Evolutionary conservation across 805 yeast species (phyloP), one percentile per base, ranked within the genome.

Genomic region (Blastobotrys muscicola): DNA sequence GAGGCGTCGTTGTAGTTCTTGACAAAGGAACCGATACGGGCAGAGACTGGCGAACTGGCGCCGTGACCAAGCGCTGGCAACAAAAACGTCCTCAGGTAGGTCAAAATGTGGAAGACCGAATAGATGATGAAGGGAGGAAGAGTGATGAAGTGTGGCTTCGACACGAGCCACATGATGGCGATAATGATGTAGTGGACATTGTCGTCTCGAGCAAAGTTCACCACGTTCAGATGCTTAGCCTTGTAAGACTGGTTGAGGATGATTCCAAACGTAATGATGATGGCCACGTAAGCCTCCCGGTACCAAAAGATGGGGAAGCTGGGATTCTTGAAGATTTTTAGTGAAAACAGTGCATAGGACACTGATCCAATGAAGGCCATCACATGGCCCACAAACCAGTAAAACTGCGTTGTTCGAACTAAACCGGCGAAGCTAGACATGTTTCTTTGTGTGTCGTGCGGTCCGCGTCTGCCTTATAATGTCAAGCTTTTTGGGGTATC

Each of bases 81-180:
- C 44, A 90, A 51, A 50, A 71, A 73, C 35, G 77, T 70, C 53
- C 82, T 76, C 43, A 74, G 50, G 66, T 85, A 90, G 13, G 82
- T 79, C 56, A 87, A 67, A 8, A 77, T 78, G 60, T 89, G 97
- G 76, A 90, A 87, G 13, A 79, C 58, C 6, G 96, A 81, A 62
- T 82, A 89, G 45, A 84, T 67, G 38, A 76, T 68, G 58, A 83
- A 86, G 44, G 97, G 94, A 16, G 80, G 60, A 49, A 82, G 65
- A 2, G 94, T 73, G 44, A 84, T 58, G 30, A 75, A 62, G 49
- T 75, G 74, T 47, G 72, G 75, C 38, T 81, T 78, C 51, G 86
- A 73, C 45, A 79, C 58, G 56, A 72, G 64, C 78, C 78, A 76
- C 36, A 68, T 68, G 48, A 73, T 50, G 39, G 79, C 78, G 46